A percentile compares a stretch with the other conserved stretches of the same genome.
Conservation (phyloP, 148 eudicot genomes). For the Dianthus caryophyllus region DNA sequence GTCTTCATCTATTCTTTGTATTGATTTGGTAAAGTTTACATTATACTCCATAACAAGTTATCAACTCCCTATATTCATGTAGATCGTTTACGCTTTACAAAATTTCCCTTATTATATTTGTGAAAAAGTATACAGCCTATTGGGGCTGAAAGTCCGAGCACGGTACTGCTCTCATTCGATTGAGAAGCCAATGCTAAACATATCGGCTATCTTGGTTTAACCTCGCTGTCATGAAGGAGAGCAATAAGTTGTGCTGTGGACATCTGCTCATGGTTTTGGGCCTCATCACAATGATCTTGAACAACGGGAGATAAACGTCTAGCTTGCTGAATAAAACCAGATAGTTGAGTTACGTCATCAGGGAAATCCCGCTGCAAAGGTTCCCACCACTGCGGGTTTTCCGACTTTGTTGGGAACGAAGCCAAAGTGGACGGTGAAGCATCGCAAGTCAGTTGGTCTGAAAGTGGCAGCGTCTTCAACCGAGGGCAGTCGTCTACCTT, state of each 20-base stretch:
- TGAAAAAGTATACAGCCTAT: too few species aligned
- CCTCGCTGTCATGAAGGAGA: too few species aligned
- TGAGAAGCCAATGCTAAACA: too few species aligned
- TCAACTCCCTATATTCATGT: too few species aligned
- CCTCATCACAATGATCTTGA: background rate
- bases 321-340: background rate
- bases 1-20: slow-evolving; percentile 23
- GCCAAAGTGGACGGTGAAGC: slow-evolving; percentile 8
- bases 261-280: too few species aligned
- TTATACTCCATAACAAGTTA: background rate
- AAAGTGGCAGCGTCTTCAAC: background rate
- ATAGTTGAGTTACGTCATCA: background rate
- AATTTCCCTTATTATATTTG: too few species aligned
- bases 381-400: background rate
- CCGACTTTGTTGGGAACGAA: slow-evolving; percentile 1
- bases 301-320: background rate
- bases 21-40: slow-evolving; percentile 6
- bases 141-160: too few species aligned
- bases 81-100: too few species aligned
- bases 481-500: background rate
- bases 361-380: background rate
- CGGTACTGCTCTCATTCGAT: too few species aligned
- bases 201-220: too few species aligned
- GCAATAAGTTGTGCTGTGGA: too few species aligned
- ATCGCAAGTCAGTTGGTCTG: background rate